Base-by-base conservation (phyloP, 2,329 filamentous ascomycete species). In the Niveomyces coronatus region DNA sequence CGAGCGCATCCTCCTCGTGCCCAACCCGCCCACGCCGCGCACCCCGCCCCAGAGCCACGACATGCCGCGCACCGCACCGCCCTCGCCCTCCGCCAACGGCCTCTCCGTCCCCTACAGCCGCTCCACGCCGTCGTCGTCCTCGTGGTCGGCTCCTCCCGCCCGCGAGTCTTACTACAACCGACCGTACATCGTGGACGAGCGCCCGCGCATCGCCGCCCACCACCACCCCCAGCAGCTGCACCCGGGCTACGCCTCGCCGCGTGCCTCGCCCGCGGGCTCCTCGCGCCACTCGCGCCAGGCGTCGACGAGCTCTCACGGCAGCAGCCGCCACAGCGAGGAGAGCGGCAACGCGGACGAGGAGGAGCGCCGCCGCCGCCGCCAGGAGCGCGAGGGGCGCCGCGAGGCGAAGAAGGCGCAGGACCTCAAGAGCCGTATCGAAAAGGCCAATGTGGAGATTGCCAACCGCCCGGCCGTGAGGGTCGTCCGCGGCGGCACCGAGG, bases 1-100 rank as follows among this genome's bases (percentile, higher is more conserved):
- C 35, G 66, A 71, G 44, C 63, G 65, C 40, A 56, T 64, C 37
- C 47, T 66, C 39, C 56, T 71, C 40, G 57, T 65, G 36, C 62
- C 70, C 42, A 57, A 56, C 45, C 64, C 65, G 3, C 60, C 66
- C 10, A 63, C 62, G 8, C 62, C 67, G 24, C 59, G 62, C 40
- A 67, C 66, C 19, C 64, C 68, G 18, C 65, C 68, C n/a, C 64
- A 61, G 44, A 49, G 53, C 23, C 64, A 57, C 48, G 46, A 44
- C 38, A 53, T 55, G 14, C 58, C 65, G 5, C 58, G 58, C 47
- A 67, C 63, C 26, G 55, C 56, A 15, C 62, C 64, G 10, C 45
- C 62, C 3, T 67, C 63, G 33, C 61, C 63, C 32, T 49, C 49
- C n/a, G n/a, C n/a, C 16, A 38, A 40, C 28, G 28, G 37, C 29